phyloP scores from a whole-genome alignment of 345 rosid species.

The Citrus mangshanensis region DNA sequence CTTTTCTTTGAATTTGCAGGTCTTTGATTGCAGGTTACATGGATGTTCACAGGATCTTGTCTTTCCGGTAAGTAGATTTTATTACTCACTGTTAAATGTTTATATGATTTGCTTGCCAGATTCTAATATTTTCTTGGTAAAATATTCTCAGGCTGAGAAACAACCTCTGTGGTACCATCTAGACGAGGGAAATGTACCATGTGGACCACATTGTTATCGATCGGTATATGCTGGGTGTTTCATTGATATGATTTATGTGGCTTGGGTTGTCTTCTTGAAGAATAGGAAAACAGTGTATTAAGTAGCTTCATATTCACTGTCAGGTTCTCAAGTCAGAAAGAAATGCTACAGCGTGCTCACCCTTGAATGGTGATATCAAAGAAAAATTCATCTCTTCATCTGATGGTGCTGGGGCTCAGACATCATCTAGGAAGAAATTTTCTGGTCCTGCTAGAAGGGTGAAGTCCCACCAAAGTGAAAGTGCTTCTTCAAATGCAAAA shows the following conservation, averaged over 20 bases:
- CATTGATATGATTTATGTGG: slow-evolving; percentile 4
- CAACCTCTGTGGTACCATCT: slow-evolving; percentile 64
- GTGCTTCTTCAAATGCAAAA: slow-evolving; percentile 93
- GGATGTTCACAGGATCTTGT: slow-evolving; percentile 99
- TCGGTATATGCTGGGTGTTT: slow-evolving; percentile 40
- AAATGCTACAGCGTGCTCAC: slow-evolving; percentile 24
- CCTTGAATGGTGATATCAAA: slow-evolving; percentile 41
- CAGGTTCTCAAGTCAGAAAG: slow-evolving; percentile 67
- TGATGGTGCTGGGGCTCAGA: slow-evolving; percentile 44
- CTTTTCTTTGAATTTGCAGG: slow-evolving; percentile 47
- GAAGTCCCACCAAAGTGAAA: slow-evolving; percentile 77
- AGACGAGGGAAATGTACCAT: slow-evolving; percentile 60
- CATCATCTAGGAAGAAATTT: slow-evolving; percentile 48
- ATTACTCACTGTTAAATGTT: slow-evolving; percentile 20
- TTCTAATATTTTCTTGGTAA: slow-evolving; percentile 21
- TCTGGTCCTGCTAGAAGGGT: slow-evolving; percentile 44
- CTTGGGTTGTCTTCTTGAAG: slow-evolving; percentile 10
- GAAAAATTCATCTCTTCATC: slow-evolving; percentile 51
- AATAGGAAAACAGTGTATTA: slow-evolving; percentile 8
- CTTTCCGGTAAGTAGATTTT: slow-evolving; percentile 71
- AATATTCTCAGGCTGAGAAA: slow-evolving; percentile 70
- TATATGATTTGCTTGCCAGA: slow-evolving; percentile 15
- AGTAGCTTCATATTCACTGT: slow-evolving; percentile 15
- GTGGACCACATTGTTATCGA: slow-evolving; percentile 78
- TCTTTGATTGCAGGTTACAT: slow-evolving; percentile 96